Evolutionary conservation across 345 rosid species (phyloP), one percentile per base, ranked within the genome.

Genomic region (Salix caprea): DNA sequence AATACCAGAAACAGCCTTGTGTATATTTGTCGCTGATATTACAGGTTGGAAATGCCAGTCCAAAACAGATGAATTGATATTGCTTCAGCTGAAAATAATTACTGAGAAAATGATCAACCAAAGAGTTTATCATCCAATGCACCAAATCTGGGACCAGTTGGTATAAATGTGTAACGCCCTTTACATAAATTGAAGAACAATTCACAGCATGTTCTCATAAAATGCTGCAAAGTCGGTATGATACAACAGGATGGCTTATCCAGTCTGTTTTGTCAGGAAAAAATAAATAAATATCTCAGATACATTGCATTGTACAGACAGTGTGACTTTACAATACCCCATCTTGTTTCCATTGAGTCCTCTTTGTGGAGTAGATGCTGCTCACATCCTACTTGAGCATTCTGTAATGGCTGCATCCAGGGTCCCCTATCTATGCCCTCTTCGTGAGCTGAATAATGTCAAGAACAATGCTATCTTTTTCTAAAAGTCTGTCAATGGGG

Each of bases 401-500:
- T 42, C 74, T 71, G 71, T 61, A 70, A n/a, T 48, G 46, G 78
- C 77, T 78, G 79, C 76, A 56, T 65, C 75, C 16, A 42, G 34
- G 76, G 75, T 75, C 85, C 75, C 82, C 71, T 64, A 46, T 78
- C 36, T 26, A 37, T 79, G 72, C 71, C 54, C 76, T 76, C 56
- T 62, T 68, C 60, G 73, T 76, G 52, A 67, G 68, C 65, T 74
- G 76, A 72, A 48, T 46, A 18, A 69, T 69, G 76, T 77, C 83
- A 76, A 71, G 71, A 78, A 73, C 69, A 64, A 10, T 65, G 19
- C 54, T 81, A 21, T 75, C 42, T 78, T 71, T 69, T n/a, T 30
- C 32, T 36, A 24, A 30, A 44, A 40, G 54, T 40, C 60, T 72
- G 76, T 85, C 87, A 91, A 54, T 75, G 87, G 44, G 94, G 89